phyloP scores from a whole-genome alignment of 2,329 filamentous ascomycete species.

The Laburnicola sp. region DNA sequence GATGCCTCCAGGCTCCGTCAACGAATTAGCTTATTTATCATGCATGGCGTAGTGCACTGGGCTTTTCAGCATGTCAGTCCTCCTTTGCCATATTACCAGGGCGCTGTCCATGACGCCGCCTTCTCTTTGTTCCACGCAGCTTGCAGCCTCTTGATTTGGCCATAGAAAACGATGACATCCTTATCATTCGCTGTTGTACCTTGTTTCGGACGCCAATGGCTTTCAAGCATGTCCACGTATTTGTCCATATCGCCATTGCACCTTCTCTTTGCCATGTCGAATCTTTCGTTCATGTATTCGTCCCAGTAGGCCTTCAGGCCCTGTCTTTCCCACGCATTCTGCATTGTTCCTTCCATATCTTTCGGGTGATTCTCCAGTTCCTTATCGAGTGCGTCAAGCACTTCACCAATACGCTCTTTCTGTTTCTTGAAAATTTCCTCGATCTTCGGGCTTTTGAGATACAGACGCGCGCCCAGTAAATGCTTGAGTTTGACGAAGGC shows the following conservation, averaged over 20 bases:
- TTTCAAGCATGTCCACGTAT: not conserved
- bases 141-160: too few species aligned
- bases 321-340: conserved; percentile 7
- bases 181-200: too few species aligned
- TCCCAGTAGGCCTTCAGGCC: conserved; percentile 2
- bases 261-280: not conserved
- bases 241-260: not conserved
- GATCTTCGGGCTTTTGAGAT: not conserved
- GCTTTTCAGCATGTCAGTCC: too few species aligned
- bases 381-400: conserved; percentile 4
- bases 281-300: conserved; percentile 7
- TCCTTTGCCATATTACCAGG: too few species aligned
- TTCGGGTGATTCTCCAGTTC: not conserved
- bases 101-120: too few species aligned
- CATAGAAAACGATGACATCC: too few species aligned
- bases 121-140: too few species aligned
- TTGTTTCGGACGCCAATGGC: too few species aligned
- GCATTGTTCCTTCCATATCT: not conserved
- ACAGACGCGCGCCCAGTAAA: conserved; percentile 2
- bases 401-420: conserved; percentile 5
- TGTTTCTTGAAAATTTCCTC: conserved; percentile 3
- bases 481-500: not conserved
- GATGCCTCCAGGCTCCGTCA: too few species aligned
- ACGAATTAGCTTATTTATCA: too few species aligned
- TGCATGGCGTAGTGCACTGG: too few species aligned